Evolutionary conservation across 2,329 filamentous ascomycete genomes (phyloP), one percentile per base, ranked within the genome.

Genomic region (Corniculantispora saksenae): DNA sequence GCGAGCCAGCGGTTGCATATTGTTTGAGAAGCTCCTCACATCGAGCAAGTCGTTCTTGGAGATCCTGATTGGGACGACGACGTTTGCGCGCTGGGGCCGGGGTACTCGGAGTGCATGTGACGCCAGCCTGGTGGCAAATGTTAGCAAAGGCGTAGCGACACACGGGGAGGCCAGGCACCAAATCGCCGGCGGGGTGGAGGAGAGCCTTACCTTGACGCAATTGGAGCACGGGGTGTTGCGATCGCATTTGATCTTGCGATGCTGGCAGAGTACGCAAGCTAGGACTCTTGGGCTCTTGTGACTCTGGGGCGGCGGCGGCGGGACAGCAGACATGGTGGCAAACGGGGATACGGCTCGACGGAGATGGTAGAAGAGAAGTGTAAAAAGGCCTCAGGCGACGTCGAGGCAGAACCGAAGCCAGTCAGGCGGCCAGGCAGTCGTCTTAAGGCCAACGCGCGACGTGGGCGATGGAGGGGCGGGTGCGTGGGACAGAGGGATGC

Each of bases 241-340:
- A 70, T 88, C 85, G 74, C 86, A 88, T 73, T 86, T 87, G 75
- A 87, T 87, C 76, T 88, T 88, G 70, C 86, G 82, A 71, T 85
- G 83, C 72, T 88, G 85, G 71, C 85, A 88, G 45, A 87, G 77
- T 23, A 85, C 83, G 69, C 85, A 86, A 23, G 83, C 83, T 65
- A 86, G 75, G 55, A 85, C 79, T 69, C 83, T 77, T 17, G 77
- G 74, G 15, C 78, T 75, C 72, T 81, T 84, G 63, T 74, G 73
- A 58, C 72, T 6, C 38, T 57, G 27, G 15, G 48, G 45, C 21
- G 60, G 25, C 12, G 55, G 61, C 54, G 64, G 64, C 21, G 48
- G 38, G 4, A 61, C 48, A 17, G 64, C 51, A 27, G 59, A 60
- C 51, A 60, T 65, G 58, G 53, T 27, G 53, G 48, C 35, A 6